Conservation (phyloP, 2,329 filamentous ascomycete species). For the Aspergillus hiratsukae region DNA sequence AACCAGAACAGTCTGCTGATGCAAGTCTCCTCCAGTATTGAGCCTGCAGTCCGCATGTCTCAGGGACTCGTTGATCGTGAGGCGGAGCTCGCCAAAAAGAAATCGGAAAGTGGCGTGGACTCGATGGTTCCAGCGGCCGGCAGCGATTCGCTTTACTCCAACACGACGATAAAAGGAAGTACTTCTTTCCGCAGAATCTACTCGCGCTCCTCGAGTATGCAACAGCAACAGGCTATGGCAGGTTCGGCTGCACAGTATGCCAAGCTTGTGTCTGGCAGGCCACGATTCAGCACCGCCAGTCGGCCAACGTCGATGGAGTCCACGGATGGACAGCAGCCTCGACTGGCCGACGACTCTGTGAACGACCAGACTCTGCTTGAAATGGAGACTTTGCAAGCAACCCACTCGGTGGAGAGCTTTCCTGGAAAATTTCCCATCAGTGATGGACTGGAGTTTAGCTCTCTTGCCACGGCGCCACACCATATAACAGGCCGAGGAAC, state of each 20-base stretch:
- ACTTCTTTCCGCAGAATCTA: conserved; percentile 6
- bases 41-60: conserved; percentile 4
- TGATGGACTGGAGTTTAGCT: conserved; percentile 22
- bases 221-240: conserved; percentile 7
- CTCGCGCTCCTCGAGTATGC: conserved; percentile 5
- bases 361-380: conserved; percentile 11
- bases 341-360: conserved; percentile 3
- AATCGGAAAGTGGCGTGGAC: neutral
- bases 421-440: conserved; percentile 32
- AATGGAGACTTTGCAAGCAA: conserved; percentile 9
- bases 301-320: conserved; percentile 13
- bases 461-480: conserved; percentile 20
- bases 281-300: conserved; percentile 6
- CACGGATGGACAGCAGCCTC: neutral
- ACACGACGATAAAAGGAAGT: conserved; percentile 8
- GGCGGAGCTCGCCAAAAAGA: neutral
- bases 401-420: conserved; percentile 26
- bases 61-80: neutral
- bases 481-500: conserved; percentile 20
- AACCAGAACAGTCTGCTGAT: neutral
- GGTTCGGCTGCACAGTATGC: conserved; percentile 12
- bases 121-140: conserved; percentile 1
- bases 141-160: conserved; percentile 21
- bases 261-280: conserved; percentile 9
- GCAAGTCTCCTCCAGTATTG: conserved; percentile 4